Conservation (phyloP, 371 early-diverging fungal species). For the Phascolomyces articulosus region DNA sequence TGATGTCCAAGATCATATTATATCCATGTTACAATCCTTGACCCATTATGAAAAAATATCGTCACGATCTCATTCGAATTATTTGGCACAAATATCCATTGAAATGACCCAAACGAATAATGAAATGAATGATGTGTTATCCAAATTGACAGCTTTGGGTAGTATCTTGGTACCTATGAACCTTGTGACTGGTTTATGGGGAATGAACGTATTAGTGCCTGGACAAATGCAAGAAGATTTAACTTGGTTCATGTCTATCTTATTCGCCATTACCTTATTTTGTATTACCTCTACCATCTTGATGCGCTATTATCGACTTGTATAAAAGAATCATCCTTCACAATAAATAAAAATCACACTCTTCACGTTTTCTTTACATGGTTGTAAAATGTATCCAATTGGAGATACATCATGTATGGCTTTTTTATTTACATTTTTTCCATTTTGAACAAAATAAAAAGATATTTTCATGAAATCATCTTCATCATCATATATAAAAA, state of each 20-base stretch:
- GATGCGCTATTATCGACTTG: constrained; percentile 38
- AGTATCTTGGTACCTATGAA: constrained; percentile 95
- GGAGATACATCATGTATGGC: too few species aligned
- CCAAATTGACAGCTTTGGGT: constrained; percentile 90
- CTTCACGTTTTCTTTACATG: too few species aligned
- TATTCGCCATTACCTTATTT: constrained; percentile 34
- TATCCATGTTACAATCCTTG: constrained; percentile 91
- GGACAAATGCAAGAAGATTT: constrained; percentile 65
- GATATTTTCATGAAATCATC: neutral
- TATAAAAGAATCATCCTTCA: constrained; percentile 12
- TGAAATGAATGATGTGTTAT: constrained; percentile 88
- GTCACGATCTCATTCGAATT: constrained; percentile 91
- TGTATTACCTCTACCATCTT: constrained; percentile 38
- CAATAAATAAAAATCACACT: too few species aligned
- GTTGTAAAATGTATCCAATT: too few species aligned
- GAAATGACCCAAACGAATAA: constrained; percentile 96
- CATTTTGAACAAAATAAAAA: neutral
- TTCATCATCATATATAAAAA: neutral
- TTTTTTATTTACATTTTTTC: constrained; percentile 6
- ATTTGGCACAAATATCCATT: constrained; percentile 95
- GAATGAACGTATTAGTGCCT: constrained; percentile 88
- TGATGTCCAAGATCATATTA: constrained; percentile 95
- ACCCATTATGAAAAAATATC: constrained; percentile 91
- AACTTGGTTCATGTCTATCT: constrained; percentile 70
- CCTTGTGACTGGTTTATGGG: constrained; percentile 91